Evolutionary conservation across 768 basidiomycete species (phyloP), one percentile per base, ranked within the genome.

Genomic region (Suillus cothurnatus): DNA sequence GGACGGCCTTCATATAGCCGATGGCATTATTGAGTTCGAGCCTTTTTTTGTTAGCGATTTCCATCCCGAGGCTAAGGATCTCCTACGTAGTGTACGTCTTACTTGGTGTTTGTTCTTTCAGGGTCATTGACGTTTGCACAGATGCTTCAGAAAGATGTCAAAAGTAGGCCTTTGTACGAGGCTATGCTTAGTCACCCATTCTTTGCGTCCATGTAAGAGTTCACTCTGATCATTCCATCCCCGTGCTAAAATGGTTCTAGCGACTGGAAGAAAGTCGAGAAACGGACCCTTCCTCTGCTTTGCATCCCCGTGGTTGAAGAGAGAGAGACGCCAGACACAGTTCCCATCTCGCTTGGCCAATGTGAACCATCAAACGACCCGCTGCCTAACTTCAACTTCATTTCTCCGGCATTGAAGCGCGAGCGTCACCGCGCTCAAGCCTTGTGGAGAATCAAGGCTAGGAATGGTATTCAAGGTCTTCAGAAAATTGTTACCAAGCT

Each of bases 131-230:
- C 26, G 52, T 52, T 31, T n/a, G 4, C 31, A 23, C 36, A 67
- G 66, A 67, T 67, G 66, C 64, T 67, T 28, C 36, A n/a, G 19
- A 67, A 67, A 23, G 50, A 61, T n/a, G 57, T 58, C 39, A 17
- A 28, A 15, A 12, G 53, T 4, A 63, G 66, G 53, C 26, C 53
- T 23, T 38, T 50, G 26, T 67, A 65, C 39, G 58, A 65, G 28
- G 32, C 57, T n/a, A 67, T 67, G 64, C 32, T 65, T n/a, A 5
- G n/a, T 15, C 57, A 67, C 53, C 28, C 56, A 6, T 67, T 67
- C 38, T 67, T 67, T 50, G 38, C 47, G 23, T 65, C 49, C 17
- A 61, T 61, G 66, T 67, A 55, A 8, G 64, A 21, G 23, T 38
- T 15, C 4, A 31, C 28, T 47, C 52, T 23, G 45, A 32, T 26